Conservation (phyloP, 2,329 filamentous ascomycete species). For the Alternaria brassicicola region DNA sequence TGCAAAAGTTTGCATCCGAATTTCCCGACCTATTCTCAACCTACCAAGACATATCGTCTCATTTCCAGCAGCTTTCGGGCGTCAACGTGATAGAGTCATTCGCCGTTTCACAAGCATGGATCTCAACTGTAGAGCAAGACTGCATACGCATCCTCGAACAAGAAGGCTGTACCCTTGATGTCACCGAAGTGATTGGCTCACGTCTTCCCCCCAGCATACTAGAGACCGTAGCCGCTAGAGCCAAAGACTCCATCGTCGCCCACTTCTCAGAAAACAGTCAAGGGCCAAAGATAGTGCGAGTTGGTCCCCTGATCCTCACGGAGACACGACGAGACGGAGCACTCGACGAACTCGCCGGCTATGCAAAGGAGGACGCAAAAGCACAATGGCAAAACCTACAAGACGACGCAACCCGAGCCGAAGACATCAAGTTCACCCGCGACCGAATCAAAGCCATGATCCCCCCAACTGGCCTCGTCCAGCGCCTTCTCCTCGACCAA, state of each 20-base stretch:
- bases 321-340: conserved; percentile 12
- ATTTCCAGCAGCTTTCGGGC: conserved; percentile 15
- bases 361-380: conserved; percentile 27
- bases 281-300: conserved; percentile 8
- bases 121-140: conserved; percentile 21
- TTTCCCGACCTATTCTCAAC: conserved; percentile 25
- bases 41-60: conserved; percentile 18
- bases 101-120: conserved; percentile 35
- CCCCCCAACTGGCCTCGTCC: conserved; percentile 13
- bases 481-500: conserved; percentile 23
- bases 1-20: conserved; percentile 22
- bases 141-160: conserved; percentile 20
- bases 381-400: conserved; percentile 33
- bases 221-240: conserved; percentile 10
- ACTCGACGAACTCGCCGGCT: conserved; percentile 19
- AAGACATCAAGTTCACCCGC: conserved; percentile 33
- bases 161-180: conserved; percentile 24
- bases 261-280: conserved; percentile 1
- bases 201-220: conserved; percentile 19
- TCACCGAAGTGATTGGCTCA: conserved; percentile 19
- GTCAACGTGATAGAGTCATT: conserved; percentile 21
- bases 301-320: conserved; percentile 30
- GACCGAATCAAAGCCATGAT: conserved; percentile 21
- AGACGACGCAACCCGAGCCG: conserved; percentile 14
- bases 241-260: conserved; percentile 21